A percentile compares a stretch with the other conserved stretches of the same genome.
Conservation (phyloP, 2,329 filamentous ascomycete genomes). For the Cytospora schulzeri region DNA sequence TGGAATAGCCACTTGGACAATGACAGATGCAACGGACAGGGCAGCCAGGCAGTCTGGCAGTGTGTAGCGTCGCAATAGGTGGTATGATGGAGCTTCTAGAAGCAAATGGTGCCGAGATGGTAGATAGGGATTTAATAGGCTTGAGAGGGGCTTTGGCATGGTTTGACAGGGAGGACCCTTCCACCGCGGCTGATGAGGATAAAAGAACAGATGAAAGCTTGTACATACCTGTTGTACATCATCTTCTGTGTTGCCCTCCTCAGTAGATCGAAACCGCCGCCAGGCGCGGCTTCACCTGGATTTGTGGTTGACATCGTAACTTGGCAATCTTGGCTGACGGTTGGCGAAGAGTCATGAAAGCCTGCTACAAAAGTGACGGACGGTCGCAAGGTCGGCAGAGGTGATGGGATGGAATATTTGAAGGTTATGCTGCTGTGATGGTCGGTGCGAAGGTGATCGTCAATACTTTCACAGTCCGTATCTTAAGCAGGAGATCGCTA, state of each 20-base stretch:
- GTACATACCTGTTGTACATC: constrained; percentile 60
- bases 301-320: constrained; percentile 53
- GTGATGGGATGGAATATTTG: constrained; percentile 11
- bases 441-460: background rate
- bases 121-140: background rate
- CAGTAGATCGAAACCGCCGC: constrained; percentile 58
- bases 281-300: constrained; percentile 38
- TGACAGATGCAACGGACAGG: constrained; percentile 1
- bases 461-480: background rate
- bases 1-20: background rate
- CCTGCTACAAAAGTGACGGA: background rate
- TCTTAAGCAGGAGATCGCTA: background rate
- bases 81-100: background rate
- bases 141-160: background rate
- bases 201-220: constrained; percentile 35
- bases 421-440: background rate
- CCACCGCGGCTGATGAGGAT: background rate
- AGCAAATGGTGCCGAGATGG: background rate
- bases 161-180: background rate
- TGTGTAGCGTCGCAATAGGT: constrained; percentile 17
- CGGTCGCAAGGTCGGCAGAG: background rate
- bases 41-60: constrained; percentile 27
- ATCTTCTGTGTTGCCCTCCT: constrained; percentile 63
- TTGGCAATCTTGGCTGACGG: background rate
- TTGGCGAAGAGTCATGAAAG: constrained; percentile 17